Base-by-base conservation (phyloP, 768 basidiomycete genomes). In the Calvatia gigantea region DNA sequence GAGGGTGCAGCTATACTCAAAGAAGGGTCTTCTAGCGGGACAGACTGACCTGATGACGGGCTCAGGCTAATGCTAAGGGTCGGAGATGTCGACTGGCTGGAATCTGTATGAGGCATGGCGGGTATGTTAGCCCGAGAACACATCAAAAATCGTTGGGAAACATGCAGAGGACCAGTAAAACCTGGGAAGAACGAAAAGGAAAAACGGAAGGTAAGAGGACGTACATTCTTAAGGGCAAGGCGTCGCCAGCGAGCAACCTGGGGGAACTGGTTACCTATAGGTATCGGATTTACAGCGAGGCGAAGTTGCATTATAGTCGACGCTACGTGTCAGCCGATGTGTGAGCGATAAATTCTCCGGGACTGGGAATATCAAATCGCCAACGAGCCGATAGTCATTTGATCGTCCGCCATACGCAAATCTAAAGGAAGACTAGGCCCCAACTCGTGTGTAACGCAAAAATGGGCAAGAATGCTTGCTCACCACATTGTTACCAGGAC, bases 271-370 rank as follows among this genome's bases (percentile, higher is more conserved):
- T n/a, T 44, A 43, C 15, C 27, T 42, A 54, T 19, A 51, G 48
- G 31, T 15, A 23, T 35, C 29, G 31, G 37, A 44, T n/a, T 39
- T 28, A 39, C 29, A 33, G 51, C 14, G 27, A 32, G 19, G 43
- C n/a, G 38, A 19, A 14, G 37, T 17, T 31, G 29, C 54, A 56
- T 48, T 66, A 64, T 66, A 67, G 58, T 44, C 62, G n/a, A n/a
- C n/a, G n/a, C n/a, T 69, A 69, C 67, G 67, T 71, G 71, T 69
- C 64, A 66, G 58, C 58, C 62, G 64, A 67, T 65, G 68, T 70
- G 65, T 66, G 69, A 62, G 64, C 67, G 68, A 66, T 62, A 60
- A 62, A 69, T 62, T 64, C 60, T 63, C 68, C 58, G 60, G 52
- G 58, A 63, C 58, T 58, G 52, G 59, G 60, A 58, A 57, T 37